Evolutionary conservation across 768 basidiomycete species (phyloP), one percentile per base, ranked within the genome.

Genomic region (Amanita subjunquillea): DNA sequence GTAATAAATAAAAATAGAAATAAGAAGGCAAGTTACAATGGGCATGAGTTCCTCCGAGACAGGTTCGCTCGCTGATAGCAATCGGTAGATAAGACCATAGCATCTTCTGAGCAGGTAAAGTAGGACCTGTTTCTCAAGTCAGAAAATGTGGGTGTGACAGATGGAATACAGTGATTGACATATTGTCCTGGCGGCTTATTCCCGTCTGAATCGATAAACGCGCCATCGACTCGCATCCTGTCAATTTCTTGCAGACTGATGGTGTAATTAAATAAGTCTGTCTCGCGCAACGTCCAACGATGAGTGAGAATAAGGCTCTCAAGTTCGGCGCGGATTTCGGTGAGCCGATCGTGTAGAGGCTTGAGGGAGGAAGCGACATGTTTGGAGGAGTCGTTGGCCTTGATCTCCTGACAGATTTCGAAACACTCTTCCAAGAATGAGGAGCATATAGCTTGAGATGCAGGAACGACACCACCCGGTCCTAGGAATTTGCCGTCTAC

Each of bases 41-140:
- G 94, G 94, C 89, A 97, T 98, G 13, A 99, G 72, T 66, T 98
- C 96, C 67, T 99, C 96, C 0, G 92, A 95, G 2, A 99, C 93
- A 0, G 96, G 96, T 69, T 97, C 95, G 56, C 89, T 91, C 17
- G 92, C 92, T 23, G 92, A 93, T 56, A 99, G 78, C 46, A 99
- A 68, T 27, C 87, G 79, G 67, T 97, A 98, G 59, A 96, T 94
- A 48, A 97, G 77, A 56, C 95, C 95, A 65, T 98, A 94, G 72
- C 96, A 99, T 63, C 95, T 80, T 60, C 95, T 74, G 50, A 99
- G 74, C 36, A 97, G 78, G 65, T 96, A 99, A 22, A 99, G 75
- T 42, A 98, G 71, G 22, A 94, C 92, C 94, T 97, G 55, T 5
- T 4, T 25, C 15, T 25, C 15, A 30, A 32, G 27, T 7, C 47